phyloP scores from a whole-genome alignment of 768 basidiomycete species.

The Tephrocybe sp. region DNA sequence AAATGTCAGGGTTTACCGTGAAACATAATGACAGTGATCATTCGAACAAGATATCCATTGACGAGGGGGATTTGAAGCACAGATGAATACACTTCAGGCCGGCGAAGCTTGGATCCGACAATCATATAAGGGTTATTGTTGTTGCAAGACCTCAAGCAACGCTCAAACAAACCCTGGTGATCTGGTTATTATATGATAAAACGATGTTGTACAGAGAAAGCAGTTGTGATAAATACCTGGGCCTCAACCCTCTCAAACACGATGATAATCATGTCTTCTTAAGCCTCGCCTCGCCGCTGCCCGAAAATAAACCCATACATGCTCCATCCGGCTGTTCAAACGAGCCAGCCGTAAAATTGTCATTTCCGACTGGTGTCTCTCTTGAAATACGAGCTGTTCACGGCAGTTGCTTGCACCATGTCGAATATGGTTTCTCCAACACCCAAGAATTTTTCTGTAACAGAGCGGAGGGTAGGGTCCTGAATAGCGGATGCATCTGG shows the following conservation, averaged over 20 bases:
- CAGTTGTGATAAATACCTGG: conserved; percentile 16
- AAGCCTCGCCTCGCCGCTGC: conserved; percentile 1
- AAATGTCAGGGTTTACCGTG: too few species aligned
- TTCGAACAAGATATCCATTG: too few species aligned
- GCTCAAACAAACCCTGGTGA: neutral
- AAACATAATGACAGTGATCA: too few species aligned
- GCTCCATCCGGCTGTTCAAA: neutral
- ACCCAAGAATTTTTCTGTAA: conserved; percentile 81
- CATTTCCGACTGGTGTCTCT: conserved; percentile 42
- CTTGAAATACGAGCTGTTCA: conserved; percentile 84
- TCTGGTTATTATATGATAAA: conserved; percentile 6
- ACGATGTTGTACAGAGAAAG: conserved; percentile 13
- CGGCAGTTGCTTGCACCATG: conserved; percentile 79
- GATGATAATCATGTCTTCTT: neutral
- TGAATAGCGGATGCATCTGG: conserved; percentile 67
- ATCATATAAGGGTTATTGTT: too few species aligned
- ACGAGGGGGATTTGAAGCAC: too few species aligned
- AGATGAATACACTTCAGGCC: too few species aligned
- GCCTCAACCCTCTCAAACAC: neutral
- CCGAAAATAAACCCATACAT: neutral
- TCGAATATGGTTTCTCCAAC: conserved; percentile 91
- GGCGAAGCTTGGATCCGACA: too few species aligned
- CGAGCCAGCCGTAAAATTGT: conserved; percentile 19
- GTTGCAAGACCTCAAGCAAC: too few species aligned
- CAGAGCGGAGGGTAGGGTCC: conserved; percentile 72